Base-by-base conservation (phyloP, 1,284 basidiomycete species). In the Pseudozyma pruni region DNA sequence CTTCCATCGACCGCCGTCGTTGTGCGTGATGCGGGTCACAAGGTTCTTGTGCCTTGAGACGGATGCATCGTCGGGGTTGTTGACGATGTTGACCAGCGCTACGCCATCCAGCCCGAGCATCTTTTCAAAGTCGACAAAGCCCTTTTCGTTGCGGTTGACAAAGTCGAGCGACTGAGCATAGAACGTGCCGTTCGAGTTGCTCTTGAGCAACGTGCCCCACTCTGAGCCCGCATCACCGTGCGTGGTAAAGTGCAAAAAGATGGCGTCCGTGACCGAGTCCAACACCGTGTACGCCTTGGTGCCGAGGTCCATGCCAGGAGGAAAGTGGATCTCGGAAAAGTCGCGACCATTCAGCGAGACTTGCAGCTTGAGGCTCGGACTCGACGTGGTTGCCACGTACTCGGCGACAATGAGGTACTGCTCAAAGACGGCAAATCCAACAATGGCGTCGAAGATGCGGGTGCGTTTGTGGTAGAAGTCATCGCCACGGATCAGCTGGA, bases 111-210 rank as follows among this genome's bases (percentile, higher is more conserved):
- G 84, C 2, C 93, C 94, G 60, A 91, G 89, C 88, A 98, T 91
- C 86, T 98, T 98, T 85, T 99, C 95, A 77, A 98, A 99, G 83
- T 99, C 96, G 42, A 94, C 95, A 75, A 88, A 98, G 14, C 96
- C 95, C 0, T 85, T 82, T 0, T 88, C 85, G 81, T 98, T 90
- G 23, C 95, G 88, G 83, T 98, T 98, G 59, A 93, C 95, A 75
- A 93, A 87, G 74, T 92, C 90, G 44, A 91, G 80, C 0, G 93
- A 92, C 16, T 94, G 83, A 23, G 91, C 89, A 81, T 93, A 98
- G 85, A 97, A 98, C 0, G 96, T 98, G 32, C 95, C 95, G 79
- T 98, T 98, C 39, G 91, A 96, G 84, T 98, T 98, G 42, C 96
- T 83, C 94, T 83, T 98, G 81, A 98, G 89, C 72, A 98, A 89